A percentile compares a stretch with the other conserved stretches of the same genome.
Conservation (phyloP, 768 basidiomycete genomes). For the Strobilomyces confusus region DNA sequence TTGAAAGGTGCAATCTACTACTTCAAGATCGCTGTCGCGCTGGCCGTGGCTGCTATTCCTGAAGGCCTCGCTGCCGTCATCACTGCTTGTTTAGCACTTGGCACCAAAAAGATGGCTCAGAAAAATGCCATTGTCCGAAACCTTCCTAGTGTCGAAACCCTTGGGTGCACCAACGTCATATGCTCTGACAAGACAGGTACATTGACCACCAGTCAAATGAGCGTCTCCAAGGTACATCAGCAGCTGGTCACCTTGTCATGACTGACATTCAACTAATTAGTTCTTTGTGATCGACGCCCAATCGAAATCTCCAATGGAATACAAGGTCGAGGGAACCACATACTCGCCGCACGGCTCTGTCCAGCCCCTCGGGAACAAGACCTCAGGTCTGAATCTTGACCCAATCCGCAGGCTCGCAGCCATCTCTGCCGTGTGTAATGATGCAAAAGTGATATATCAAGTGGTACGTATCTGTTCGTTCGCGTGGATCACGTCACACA, state of each 20-base stretch:
- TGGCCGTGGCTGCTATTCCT: constrained; percentile 98
- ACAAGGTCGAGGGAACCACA: constrained; percentile 85
- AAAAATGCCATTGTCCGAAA: constrained; percentile 97
- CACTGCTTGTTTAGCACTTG: constrained; percentile 92
- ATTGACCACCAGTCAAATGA: constrained; percentile 96
- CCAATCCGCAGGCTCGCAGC: constrained; percentile 83
- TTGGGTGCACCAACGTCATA: constrained; percentile 97
- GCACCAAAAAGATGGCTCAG: constrained; percentile 99
- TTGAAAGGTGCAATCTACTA: constrained; percentile 97
- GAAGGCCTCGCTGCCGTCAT: constrained; percentile 99
- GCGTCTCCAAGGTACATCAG: constrained; percentile 68
- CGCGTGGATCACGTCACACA: neutral
- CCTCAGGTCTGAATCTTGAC: constrained; percentile 57
- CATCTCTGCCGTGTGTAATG: constrained; percentile 92
- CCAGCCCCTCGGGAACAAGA: constrained; percentile 60
- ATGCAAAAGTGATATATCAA: constrained; percentile 85
- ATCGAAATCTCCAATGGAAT: constrained; percentile 55
- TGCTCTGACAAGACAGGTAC: constrained; percentile 99
- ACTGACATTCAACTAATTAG: constrained; percentile 34
- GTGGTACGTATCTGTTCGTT: constrained; percentile 42
- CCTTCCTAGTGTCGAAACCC: constrained; percentile 93
- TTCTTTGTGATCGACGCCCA: constrained; percentile 69
- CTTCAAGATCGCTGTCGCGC: constrained; percentile 97
- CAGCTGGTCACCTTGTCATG: neutral
- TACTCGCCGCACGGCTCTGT: constrained; percentile 84